Conservation (phyloP, 1,284 basidiomycete genomes). For the Moesziomyces antarcticus region DNA sequence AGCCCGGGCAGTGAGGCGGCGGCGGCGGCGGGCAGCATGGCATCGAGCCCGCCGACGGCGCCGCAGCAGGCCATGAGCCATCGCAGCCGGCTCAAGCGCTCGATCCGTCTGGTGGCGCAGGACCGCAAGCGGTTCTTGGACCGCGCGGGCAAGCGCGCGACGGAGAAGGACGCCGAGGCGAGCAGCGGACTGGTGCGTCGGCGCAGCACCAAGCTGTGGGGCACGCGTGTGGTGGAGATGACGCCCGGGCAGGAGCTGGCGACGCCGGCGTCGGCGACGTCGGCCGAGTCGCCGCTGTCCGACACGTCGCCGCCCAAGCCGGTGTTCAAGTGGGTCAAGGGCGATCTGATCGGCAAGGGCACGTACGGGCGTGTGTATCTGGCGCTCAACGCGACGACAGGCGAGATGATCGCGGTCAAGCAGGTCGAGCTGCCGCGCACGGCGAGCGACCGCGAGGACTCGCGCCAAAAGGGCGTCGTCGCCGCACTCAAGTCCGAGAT, state of each 20-base stretch:
- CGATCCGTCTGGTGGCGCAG: slow-evolving; percentile 89
- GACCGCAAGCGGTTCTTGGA: slow-evolving; percentile 69
- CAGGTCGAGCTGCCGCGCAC: slow-evolving; percentile 96
- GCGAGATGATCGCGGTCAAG: slow-evolving; percentile 99
- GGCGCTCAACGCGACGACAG: slow-evolving; percentile 95
- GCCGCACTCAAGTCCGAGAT: slow-evolving; percentile 93
- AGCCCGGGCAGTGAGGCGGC: slow-evolving; percentile 37
- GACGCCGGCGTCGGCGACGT: slow-evolving; percentile 52
- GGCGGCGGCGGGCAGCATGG: slow-evolving; percentile 2
- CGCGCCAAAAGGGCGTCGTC: slow-evolving; percentile 84
- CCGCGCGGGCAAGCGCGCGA: slow-evolving; percentile 64
- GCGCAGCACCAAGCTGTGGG: slow-evolving; percentile 95
- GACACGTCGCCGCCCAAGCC: slow-evolving; percentile 51
- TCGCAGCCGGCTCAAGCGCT: slow-evolving; percentile 75
- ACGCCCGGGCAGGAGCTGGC: slow-evolving; percentile 73
- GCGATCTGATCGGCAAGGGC: slow-evolving; percentile 94
- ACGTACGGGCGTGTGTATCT: slow-evolving; percentile 97
- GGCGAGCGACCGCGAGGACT: slow-evolving; percentile 86
- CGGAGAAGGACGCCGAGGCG: slow-evolving; percentile 68
- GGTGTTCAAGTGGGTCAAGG: slow-evolving; percentile 98
- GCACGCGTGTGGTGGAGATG: slow-evolving; percentile 90
- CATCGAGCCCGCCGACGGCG: slow-evolving; percentile 14
- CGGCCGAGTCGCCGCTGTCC: slow-evolving; percentile 62
- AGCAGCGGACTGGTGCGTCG: slow-evolving; percentile 75
- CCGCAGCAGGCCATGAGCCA: slow-evolving; percentile 23